A percentile compares a stretch with the other conserved stretches of the same genome.
phyloP scores from a whole-genome alignment of 345 rosid species.

The Cardamine resedifolia region DNA sequence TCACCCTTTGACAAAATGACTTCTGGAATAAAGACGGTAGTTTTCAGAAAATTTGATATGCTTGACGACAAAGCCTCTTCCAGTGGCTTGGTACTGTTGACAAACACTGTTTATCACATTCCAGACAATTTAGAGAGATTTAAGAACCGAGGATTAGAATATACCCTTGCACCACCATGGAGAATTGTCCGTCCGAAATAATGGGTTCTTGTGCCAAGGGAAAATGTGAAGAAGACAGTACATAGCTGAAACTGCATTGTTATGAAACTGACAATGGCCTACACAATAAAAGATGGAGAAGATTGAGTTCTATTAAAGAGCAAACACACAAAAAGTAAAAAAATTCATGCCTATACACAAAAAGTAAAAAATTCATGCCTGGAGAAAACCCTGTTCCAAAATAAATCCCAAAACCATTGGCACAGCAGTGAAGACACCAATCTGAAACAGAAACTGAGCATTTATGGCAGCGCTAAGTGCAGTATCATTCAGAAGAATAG shows the following conservation, averaged over 20 bases:
- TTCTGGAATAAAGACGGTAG: constrained; percentile 93
- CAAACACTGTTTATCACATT: constrained; percentile 27
- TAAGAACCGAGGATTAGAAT: constrained; percentile 23
- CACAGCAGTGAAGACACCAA: constrained; percentile 92
- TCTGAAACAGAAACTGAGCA: constrained; percentile 95
- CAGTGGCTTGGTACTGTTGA: constrained; percentile 92
- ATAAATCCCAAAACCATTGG: constrained; percentile 87
- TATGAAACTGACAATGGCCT: constrained; percentile 87
- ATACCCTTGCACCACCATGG: constrained; percentile 97
- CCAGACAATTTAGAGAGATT: neutral
- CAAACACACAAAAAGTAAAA: constrained; percentile 6
- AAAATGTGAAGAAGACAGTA: constrained; percentile 97
- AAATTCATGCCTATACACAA: neutral
- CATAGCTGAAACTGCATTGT: constrained; percentile 98
- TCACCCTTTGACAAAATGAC: constrained; percentile 94
- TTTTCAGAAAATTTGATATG: constrained; percentile 91
- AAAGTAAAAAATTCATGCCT: constrained; percentile 16
- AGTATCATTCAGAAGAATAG: constrained; percentile 52
- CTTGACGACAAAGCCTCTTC: constrained; percentile 94
- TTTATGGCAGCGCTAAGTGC: constrained; percentile 82
- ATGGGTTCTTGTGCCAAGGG: constrained; percentile 93
- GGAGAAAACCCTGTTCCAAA: constrained; percentile 44
- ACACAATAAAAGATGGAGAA: constrained; percentile 31
- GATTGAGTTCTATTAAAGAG: constrained; percentile 13
- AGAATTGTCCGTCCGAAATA: constrained; percentile 96